Base-by-base conservation (phyloP, 139 green algal species). In the Tetradesmus obliquus region DNA sequence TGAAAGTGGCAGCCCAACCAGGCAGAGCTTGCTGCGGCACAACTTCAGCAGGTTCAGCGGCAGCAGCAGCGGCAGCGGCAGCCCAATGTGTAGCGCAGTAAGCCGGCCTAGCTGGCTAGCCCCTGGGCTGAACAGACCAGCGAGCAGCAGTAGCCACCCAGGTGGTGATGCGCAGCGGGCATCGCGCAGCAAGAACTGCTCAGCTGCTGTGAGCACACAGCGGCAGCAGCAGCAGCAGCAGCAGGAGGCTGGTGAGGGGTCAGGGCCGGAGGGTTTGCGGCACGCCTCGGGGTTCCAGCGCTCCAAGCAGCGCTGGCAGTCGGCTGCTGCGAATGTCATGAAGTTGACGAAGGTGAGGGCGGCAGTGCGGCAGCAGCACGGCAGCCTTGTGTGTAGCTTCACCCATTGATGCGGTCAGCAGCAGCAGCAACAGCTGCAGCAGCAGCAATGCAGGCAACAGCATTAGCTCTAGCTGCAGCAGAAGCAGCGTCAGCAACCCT, bases 11-110 rank as follows among this genome's bases (percentile, higher is more conserved):
- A 88, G 84, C 84, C 84, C 84, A 3, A 88, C 84, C 17, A 57
- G 66, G 84, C 84, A 88, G 12, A 79, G 57, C n/a, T 57, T 88
- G 84, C 57, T 88, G 57, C 57, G 62, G 82, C 55, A 87, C n/a
- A 76, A 76, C 66, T 24, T 76, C 54, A 45, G 84, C 22, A 19
- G 51, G 2, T 55, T 32, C 58, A 79, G n/a, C 58, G 66, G 22
- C 84, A 88, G 55, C 54, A 71, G 82, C 82, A 87, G 54, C 82
- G 24, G 84, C 32, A 79, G 84, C 24, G 51, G 58, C 24, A 45
- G 55, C 66, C 66, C 66, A 19, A 7, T 76, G 66, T 24, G 66
- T 13, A 76, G 66, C 17, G 12, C 66, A 3, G 66, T 76, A 3
- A 19, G 66, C 3, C n/a, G 66, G 66, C 66, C 66, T 24, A 76